Conservation (phyloP, 2,329 filamentous ascomycete genomes). For the Fusarium kyushuense region DNA sequence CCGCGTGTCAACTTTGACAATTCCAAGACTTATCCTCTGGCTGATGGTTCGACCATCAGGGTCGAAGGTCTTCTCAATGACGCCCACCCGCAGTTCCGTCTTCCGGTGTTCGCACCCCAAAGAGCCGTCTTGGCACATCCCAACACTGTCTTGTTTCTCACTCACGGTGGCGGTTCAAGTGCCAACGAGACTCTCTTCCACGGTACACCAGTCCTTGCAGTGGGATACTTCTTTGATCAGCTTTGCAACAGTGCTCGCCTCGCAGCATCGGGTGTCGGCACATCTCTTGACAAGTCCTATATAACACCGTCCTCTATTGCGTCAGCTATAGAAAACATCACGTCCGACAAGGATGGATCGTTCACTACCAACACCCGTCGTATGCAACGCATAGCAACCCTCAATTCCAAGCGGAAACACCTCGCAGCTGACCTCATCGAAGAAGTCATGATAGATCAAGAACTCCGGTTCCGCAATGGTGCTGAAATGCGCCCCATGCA, state of each 20-base stretch:
- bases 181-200: conserved; percentile 58
- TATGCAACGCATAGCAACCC: conserved; percentile 54
- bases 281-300: conserved; percentile 53
- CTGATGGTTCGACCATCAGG: conserved; percentile 24
- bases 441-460: conserved; percentile 56
- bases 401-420: conserved; percentile 54
- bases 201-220: conserved; percentile 52
- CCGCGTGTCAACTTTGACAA: conserved; percentile 42
- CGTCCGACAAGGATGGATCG: conserved; percentile 48
- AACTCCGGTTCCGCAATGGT: conserved; percentile 40
- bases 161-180: conserved; percentile 57
- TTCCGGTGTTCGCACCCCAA: conserved; percentile 56
- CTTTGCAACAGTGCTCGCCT: conserved; percentile 55
- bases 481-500: conserved; percentile 54
- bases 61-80: conserved; percentile 45
- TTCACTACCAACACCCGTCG: conserved; percentile 52
- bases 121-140: conserved; percentile 55
- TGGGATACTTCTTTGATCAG: conserved; percentile 59
- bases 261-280: conserved; percentile 51
- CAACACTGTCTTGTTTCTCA: conserved; percentile 54
- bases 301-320: conserved; percentile 53
- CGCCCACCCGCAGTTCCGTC: conserved; percentile 49
- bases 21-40: conserved; percentile 20
- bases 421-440: conserved; percentile 57
- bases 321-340: conserved; percentile 46